Evolutionary conservation across 176 grass and related monocot genomes (phyloP), one percentile per base, ranked within the genome.

Genomic region (Oryza glumipatula): DNA sequence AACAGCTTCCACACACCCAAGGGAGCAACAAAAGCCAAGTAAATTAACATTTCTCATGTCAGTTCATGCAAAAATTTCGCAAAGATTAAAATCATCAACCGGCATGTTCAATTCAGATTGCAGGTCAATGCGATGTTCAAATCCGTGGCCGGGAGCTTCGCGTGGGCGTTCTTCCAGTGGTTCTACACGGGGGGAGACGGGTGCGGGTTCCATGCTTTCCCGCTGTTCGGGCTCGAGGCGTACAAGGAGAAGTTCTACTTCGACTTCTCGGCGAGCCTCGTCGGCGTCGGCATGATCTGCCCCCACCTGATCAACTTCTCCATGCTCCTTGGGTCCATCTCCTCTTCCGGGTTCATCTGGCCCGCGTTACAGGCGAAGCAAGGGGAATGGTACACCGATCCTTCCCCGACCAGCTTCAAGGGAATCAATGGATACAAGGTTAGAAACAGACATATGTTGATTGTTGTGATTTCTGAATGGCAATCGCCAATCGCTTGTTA

Each of bases 281-380:
- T 88, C 3, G 88, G 92, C 19, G 70, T 91, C 11, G 88, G 92
- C 65, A 94, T 94, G 83, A 86, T 91, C 56, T 94, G 88, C 76
- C 88, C 92, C 0, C 21, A 28, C 56, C 24, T 88, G 15, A 66
- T 94, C 4, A 86, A 91, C 21, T 58, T 94, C 22, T 94, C 92
- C 2, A 32, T 88, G 54, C 80, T 94, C 23, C 12, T 88, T 0
- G 76, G 86, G 1, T 82, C 86, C 6, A 36, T 86, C 69, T 1
- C 83, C 12, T 78, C 92, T 3, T 88, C 68, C 9, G 73, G 67
- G 11, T 78, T 91, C 76, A 36, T 94, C 17, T 88, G 39, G 83
- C 92, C 92, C 3, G 3, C 48, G 15, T 38, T 94, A 4, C 24
- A 80, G 16, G 22, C 23, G 47, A 90, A 81, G 83, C 61, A 77